phyloP scores from a whole-genome alignment of 1,284 basidiomycete species.

The Exobasidium rhododendri region DNA sequence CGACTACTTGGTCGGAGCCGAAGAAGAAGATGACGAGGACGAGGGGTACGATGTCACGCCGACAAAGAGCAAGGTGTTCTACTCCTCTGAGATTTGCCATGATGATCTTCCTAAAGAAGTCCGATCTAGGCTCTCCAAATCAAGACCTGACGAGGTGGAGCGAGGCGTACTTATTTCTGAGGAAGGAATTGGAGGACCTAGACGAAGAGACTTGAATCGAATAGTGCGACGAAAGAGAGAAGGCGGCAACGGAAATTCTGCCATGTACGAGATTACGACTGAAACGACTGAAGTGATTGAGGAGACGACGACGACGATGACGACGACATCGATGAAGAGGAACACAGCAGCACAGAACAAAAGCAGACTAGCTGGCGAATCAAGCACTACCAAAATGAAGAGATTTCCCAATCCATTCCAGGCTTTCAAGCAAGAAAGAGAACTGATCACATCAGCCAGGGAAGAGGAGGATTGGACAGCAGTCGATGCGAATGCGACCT shows the following conservation, averaged over 20 bases:
- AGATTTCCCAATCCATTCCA: background rate
- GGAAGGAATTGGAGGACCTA: background rate
- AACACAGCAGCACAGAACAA: background rate
- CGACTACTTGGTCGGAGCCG: constrained; percentile 33
- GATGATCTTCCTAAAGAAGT: constrained; percentile 30
- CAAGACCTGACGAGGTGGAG: constrained; percentile 27
- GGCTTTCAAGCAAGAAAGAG: constrained; percentile 1
- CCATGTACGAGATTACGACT: constrained; percentile 57
- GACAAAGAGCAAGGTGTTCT: background rate
- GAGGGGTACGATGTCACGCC: constrained; percentile 5
- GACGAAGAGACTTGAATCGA: constrained; percentile 17
- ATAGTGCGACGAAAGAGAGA: constrained; percentile 30
- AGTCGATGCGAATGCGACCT: constrained; percentile 3
- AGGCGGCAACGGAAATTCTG: constrained; percentile 28
- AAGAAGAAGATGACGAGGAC: constrained; percentile 38
- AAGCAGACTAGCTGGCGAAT: background rate
- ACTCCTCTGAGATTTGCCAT: background rate
- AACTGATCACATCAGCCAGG: background rate
- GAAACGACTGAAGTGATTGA: constrained; percentile 53
- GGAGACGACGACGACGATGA: constrained; percentile 28
- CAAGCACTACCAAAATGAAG: background rate
- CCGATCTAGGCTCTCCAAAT: constrained; percentile 18
- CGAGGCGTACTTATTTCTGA: constrained; percentile 13
- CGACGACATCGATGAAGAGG: constrained; percentile 15
- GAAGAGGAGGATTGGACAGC: constrained; percentile 54